These are phyloP conservation scores for Apophysomyces sp. DNA, from an alignment of 371 early-diverging fungal species.

Conservation along the genomic window DNA sequence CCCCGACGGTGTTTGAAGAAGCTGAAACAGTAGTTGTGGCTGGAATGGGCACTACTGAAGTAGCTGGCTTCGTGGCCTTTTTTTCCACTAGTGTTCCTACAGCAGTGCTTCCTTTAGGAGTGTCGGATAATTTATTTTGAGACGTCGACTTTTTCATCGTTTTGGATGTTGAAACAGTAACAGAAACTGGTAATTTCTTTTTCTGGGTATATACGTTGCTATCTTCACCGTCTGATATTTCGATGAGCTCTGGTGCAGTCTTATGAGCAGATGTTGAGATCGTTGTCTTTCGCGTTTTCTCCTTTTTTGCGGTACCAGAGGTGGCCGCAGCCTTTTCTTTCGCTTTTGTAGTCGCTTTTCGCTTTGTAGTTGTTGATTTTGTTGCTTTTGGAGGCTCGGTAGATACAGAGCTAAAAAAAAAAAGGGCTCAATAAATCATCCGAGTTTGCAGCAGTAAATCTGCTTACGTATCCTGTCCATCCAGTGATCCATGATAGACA, in stretches of 20 bases:
- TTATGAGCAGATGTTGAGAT: constrained; percentile 18
- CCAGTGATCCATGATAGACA: constrained; percentile 50
- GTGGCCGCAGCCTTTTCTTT: constrained; percentile 9
- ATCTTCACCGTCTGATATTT: constrained; percentile 21
- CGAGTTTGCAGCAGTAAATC: not conserved
- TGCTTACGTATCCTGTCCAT: constrained; percentile 46
- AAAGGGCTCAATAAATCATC: not conserved
- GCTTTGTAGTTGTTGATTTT: constrained; percentile 4
- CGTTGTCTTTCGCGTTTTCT: constrained; percentile 7
- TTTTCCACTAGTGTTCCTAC: not conserved
- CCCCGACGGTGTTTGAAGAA: not conserved
- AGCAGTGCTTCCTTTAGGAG: not conserved
- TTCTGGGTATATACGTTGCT: not conserved
- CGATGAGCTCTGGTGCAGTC: constrained; percentile 29
- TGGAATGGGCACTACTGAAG: not conserved
- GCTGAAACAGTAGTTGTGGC: not conserved
- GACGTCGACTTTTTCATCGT: constrained; percentile 2
- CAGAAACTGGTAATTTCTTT: not conserved
- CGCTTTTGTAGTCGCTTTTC: constrained; percentile 13
- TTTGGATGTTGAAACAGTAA: constrained; percentile 4
- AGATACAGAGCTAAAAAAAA: not conserved
- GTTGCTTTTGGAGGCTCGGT: not conserved
- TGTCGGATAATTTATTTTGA: constrained; percentile 4
- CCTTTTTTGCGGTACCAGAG: not conserved
- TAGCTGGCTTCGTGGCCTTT: not conserved